A percentile compares a stretch with the other conserved stretches of the same genome.
Evolutionary conservation across 2,329 filamentous ascomycete species (phyloP).

Genomic region (Botrytis pseudocinerea): DNA sequence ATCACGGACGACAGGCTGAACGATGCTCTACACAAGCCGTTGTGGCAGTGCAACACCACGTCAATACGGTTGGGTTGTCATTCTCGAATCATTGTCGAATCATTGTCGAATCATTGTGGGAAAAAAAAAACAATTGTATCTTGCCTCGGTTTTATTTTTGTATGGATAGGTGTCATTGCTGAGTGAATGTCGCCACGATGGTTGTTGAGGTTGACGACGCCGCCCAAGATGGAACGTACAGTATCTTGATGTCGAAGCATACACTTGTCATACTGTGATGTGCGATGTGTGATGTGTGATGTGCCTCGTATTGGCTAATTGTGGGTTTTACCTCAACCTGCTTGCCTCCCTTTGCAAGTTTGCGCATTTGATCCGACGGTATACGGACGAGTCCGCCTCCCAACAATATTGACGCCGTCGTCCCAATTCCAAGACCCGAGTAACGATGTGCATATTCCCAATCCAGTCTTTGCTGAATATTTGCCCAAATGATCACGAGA

Average conservation of each 20-base stretch:
- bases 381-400: background rate
- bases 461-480: background rate
- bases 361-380: constrained; percentile 3
- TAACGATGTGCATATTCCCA: background rate
- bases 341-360: background rate
- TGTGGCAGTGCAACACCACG: constrained; percentile 24
- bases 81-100: background rate
- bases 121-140: background rate
- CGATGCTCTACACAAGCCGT: constrained; percentile 13
- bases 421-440: background rate
- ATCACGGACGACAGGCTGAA: constrained; percentile 22
- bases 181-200: background rate
- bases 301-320: constrained; percentile 1
- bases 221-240: background rate
- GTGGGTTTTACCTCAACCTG: background rate
- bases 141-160: background rate
- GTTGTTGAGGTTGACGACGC: constrained; percentile 10
- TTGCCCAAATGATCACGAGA: background rate
- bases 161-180: background rate
- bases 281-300: too few species aligned
- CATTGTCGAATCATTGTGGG: background rate
- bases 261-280: background rate
- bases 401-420: constrained; percentile 2
- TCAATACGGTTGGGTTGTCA: background rate
- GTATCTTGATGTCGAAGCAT: background rate